Conservation (phyloP, 768 basidiomycete species). For the Hypholoma fasciculare region DNA sequence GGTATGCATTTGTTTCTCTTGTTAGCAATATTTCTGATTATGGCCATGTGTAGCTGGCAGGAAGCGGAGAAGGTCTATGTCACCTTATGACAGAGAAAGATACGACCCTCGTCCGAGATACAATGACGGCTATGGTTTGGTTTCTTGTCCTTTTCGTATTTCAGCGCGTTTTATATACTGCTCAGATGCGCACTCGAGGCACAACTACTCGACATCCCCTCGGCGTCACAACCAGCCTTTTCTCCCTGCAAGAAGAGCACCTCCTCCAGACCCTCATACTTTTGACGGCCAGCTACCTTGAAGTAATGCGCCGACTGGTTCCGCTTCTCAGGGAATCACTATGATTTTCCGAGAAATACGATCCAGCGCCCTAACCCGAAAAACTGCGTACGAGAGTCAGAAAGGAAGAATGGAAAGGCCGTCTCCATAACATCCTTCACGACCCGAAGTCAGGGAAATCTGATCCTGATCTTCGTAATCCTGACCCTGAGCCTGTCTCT, state of each 20-base stretch:
- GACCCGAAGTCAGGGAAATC: slow-evolving; percentile 85
- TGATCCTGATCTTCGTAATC: slow-evolving; percentile 73
- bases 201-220: slow-evolving; percentile 66
- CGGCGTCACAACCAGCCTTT: slow-evolving; percentile 53
- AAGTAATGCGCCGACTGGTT: slow-evolving; percentile 92
- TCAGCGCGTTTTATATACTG: slow-evolving; percentile 12
- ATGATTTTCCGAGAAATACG: slow-evolving; percentile 97
- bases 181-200: slow-evolving; percentile 67
- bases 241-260: slow-evolving; percentile 57
- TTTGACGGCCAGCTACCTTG: slow-evolving; percentile 77
- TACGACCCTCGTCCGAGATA: slow-evolving; percentile 84
- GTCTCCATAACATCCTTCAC: slow-evolving; percentile 68
- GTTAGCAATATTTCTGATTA: slow-evolving; percentile 8
- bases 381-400: slow-evolving; percentile 76
- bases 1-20: slow-evolving; percentile 33
- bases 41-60: slow-evolving; percentile 44
- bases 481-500: slow-evolving; percentile 51
- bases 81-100: slow-evolving; percentile 81
- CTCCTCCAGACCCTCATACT: slow-evolving; percentile 75
- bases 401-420: slow-evolving; percentile 82
- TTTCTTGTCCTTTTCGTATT: slow-evolving; percentile 6
- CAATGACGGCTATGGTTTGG: slow-evolving; percentile 78
- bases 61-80: slow-evolving; percentile 79
- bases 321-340: slow-evolving; percentile 83
- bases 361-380: slow-evolving; percentile 69